Conservation (phyloP, 2,329 filamentous ascomycete species). For the Canariomyces notabilis region DNA sequence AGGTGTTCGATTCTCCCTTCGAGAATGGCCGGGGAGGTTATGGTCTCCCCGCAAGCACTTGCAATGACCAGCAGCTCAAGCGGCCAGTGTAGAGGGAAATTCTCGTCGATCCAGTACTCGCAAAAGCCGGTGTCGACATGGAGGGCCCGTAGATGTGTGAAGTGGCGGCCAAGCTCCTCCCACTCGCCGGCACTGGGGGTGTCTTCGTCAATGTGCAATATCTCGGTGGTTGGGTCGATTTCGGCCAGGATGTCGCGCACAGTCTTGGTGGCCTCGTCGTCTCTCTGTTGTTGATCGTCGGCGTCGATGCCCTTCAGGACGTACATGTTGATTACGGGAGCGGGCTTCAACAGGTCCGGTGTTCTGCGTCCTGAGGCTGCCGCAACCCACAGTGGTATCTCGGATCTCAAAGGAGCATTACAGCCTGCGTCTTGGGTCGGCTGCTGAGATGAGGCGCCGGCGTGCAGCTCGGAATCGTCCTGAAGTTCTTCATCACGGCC, state of each 20-base stretch:
- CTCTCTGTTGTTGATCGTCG: neutral
- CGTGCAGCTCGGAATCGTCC: no score
- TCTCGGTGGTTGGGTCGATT: neutral
- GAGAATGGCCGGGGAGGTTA: conserved; percentile 2
- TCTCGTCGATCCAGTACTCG: conserved; percentile 5
- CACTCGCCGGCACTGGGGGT: conserved; percentile 5
- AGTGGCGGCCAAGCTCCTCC: conserved; percentile 1
- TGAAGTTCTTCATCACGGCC: no score
- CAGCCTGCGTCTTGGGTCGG: no score
- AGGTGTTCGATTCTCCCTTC: conserved; percentile 4
- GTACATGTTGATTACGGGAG: no score
- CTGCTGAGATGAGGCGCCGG: no score
- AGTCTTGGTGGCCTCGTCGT: neutral
- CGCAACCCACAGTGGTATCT: no score
- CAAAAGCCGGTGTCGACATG: conserved; percentile 2
- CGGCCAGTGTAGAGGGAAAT: conserved; percentile 9
- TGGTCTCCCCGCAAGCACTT: neutral
- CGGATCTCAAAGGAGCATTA: no score
- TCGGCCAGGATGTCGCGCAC: neutral
- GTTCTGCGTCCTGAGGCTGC: no score
- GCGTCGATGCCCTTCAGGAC: neutral
- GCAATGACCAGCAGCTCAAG: conserved; percentile 5
- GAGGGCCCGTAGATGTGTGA: conserved; percentile 2
- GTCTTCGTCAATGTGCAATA: conserved; percentile 3
- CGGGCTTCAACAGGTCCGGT: no score